phyloP scores from a whole-genome alignment of 352 stramenopile species.

The Globisporangium nodosum region DNA sequence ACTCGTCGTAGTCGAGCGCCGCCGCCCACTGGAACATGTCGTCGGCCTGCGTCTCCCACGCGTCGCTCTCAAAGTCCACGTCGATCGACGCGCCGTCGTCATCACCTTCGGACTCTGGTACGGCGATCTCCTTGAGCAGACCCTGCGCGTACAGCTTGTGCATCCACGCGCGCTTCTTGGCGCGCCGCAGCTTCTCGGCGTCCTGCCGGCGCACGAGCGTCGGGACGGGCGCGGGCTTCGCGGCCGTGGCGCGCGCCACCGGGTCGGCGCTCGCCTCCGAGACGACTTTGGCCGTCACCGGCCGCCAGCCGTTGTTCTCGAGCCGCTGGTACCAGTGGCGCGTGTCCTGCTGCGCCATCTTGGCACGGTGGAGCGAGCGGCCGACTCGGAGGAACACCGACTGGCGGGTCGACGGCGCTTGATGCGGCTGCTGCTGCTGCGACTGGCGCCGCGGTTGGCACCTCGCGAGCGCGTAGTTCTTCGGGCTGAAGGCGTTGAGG shows the following conservation, averaged over 20 bases:
- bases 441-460: background rate
- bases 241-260: conserved; percentile 40
- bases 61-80: conserved; percentile 61
- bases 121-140: conserved; percentile 23
- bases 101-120: conserved; percentile 2
- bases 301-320: conserved; percentile 90
- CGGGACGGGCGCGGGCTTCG: conserved; percentile 26
- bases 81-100: conserved; percentile 23
- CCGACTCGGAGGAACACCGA: conserved; percentile 65
- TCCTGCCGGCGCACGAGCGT: conserved; percentile 53
- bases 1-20: conserved; percentile 42
- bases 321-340: conserved; percentile 81
- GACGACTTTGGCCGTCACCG: conserved; percentile 80
- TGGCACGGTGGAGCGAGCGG: conserved; percentile 59
- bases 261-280: conserved; percentile 54
- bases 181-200: conserved; percentile 35
- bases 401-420: conserved; percentile 19
- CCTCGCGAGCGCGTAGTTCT: conserved; percentile 74
- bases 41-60: conserved; percentile 34
- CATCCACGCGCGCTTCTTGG: conserved; percentile 80
- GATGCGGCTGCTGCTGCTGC: conserved; percentile 11
- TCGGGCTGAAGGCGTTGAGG: conserved; percentile 86
- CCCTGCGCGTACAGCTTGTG: conserved; percentile 69
- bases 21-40: background rate
- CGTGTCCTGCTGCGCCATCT: conserved; percentile 43